Base-by-base conservation (phyloP, 2,329 filamentous ascomycete genomes). In the Cercospora janseana region DNA sequence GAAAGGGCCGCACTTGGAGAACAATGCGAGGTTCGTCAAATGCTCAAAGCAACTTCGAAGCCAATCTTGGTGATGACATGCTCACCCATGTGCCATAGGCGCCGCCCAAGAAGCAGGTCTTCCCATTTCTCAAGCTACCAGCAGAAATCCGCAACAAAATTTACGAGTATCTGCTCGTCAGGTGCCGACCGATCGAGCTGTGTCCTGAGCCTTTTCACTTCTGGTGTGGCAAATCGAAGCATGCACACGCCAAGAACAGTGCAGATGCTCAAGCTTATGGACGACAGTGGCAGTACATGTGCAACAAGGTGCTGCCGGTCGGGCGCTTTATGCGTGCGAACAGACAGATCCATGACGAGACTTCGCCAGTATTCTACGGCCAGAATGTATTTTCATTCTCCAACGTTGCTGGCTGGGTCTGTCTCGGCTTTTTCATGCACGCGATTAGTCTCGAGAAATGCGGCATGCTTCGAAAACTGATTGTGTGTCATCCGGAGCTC, bases 81-180 rank as follows among this genome's bases (percentile, higher is more conserved):
- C 9, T 37, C 8, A 6, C 32, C 23, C 18, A 37, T 12, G 8
- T 37, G 16, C 15, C 6, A 21, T 37, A 38, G 34, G 12, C 12
- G 9, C 9, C 24, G 10, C 34, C 34, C 3, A 24, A 37, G 4
- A 32, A 15, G 12, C 38, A 52, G n/a, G 18, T 34, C 12, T 52
- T 48, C 15, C 35, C 29, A 5, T 48, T 52, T 13, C 16, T 42
- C 29, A 24, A 31, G 26, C 45, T 48, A 3, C 18, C 44, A 4
- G 26, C 41, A 34, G 50, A 48, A 16, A 34, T 52, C 16, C 38
- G 28, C n/a, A 37, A 47, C n/a, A 34, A 37, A 28, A 43, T 52
- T 28, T 40, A 47, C 15, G 35, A 21, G 8, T 16, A 52, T 10
- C 27, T 40, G 5, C 13, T 51, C 20, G 18, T 37, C 23, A 21